Evolutionary conservation across 2,329 filamentous ascomycete species (phyloP), one percentile per base, ranked within the genome.

Genomic region (Bisporella sp.): DNA sequence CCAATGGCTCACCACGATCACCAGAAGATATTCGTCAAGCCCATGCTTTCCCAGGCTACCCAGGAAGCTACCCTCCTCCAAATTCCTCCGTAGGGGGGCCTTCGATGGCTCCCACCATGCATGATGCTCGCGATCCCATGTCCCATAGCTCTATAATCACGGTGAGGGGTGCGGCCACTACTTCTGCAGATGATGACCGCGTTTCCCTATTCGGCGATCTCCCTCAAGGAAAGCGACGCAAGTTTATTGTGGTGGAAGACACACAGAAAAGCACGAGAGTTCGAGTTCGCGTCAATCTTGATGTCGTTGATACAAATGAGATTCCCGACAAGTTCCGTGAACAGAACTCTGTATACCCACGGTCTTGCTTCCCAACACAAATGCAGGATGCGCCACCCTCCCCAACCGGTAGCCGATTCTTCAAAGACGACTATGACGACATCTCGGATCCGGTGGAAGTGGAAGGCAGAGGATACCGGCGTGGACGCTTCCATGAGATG

Each of bases 241-340:
- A 96, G 69, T 97, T 97, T 69, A 96, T 97, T 59, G 80, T 97
- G 7, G 90, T 97, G 31, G 91, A 96, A 58, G 92, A 97, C 67
- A 84, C 82, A 47, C 86, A 90, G 55, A 85, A 89, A 35, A 86
- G 85, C 47, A 85, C 82, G 46, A 81, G 90, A 41, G 84, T 96
- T 1, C 84, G 92, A 12, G 91, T 97, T 43, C 86, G 91, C 54
- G 91, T 96, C 47, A 93, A 87, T 56, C 81, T 99, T n/a, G 89
- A 96, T 64, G 84, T 85, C 42, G 90, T 96, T 60, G 87, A 96
- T 66, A 95, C 93, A 73, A 86, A 91, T 63, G 92, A 97, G 69
- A 95, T 97, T 64, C 92, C 92, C 1, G 92, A 97, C 68, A 93
- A 89, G 12, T 96, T 96, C 72, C 87, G 92, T 58, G 90, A 90